A percentile compares a stretch with the other conserved stretches of the same genome.
phyloP scores from a whole-genome alignment of 345 rosid species.

The Kandelia obovata region DNA sequence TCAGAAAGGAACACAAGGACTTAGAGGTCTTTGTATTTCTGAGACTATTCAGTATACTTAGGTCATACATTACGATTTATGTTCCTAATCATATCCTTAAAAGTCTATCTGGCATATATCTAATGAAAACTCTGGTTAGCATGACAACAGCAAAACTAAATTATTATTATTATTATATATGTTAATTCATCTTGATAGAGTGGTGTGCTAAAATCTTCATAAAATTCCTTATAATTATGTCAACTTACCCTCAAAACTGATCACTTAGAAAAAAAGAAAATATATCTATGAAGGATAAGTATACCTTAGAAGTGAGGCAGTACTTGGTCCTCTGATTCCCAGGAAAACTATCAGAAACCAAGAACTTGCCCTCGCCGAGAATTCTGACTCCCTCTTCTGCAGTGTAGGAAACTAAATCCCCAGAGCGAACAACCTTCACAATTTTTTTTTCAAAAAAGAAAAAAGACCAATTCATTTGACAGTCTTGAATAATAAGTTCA shows the following conservation, averaged over 20 bases:
- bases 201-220: not conserved
- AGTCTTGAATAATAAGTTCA: not conserved
- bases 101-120: not conserved
- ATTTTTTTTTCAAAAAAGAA: not conserved
- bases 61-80: not conserved
- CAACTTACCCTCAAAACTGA: not conserved
- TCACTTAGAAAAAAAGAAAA: not conserved
- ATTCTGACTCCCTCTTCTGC: conserved; percentile 97
- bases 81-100: not conserved
- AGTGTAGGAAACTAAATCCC: conserved; percentile 85
- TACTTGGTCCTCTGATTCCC: conserved; percentile 98
- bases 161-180: too few relatives aligned
- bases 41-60: not conserved
- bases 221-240: not conserved
- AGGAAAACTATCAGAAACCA: conserved; percentile 95
- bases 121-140: not conserved
- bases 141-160: not conserved
- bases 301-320: conserved; percentile 92
- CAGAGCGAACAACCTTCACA: conserved; percentile 86
- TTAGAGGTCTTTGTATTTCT: not conserved
- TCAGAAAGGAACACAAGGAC: not conserved
- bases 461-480: too few relatives aligned
- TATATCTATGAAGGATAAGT: not conserved
- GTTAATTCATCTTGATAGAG: not conserved
- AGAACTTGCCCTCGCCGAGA: conserved; percentile 87